A percentile compares a stretch with the other conserved stretches of the same genome.
phyloP scores from a whole-genome alignment of 305 asterid genomes.

The Fraxinus sp. region DNA sequence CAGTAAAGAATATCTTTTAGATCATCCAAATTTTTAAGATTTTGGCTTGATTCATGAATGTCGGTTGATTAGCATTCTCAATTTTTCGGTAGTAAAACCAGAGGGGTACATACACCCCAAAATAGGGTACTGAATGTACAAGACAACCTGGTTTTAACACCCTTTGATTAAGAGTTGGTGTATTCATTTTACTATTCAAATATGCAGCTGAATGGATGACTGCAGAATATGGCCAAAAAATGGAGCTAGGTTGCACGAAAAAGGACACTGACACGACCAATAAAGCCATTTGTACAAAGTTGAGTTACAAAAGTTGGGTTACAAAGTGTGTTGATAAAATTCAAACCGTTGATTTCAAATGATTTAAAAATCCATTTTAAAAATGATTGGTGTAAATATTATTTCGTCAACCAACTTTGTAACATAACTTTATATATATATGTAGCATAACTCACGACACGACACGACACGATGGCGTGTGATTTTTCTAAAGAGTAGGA shows the following conservation, averaged over 20 bases:
- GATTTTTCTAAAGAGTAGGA: not conserved
- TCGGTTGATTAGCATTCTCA: not conserved
- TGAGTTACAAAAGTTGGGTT: too few relatives aligned
- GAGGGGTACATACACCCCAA: not conserved
- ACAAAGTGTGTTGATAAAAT: too few relatives aligned
- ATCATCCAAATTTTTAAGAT: not conserved
- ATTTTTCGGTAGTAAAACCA: not conserved
- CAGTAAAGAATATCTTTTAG: not conserved
- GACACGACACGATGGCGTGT: not conserved
- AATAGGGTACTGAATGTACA: not conserved
- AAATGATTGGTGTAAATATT: too few relatives aligned
- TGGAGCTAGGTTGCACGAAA: not conserved
- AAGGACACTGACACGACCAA: not conserved
- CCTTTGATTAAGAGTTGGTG: not conserved
- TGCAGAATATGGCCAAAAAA: not conserved
- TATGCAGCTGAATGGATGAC: not conserved
- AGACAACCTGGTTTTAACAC: not conserved
- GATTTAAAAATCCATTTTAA: too few relatives aligned
- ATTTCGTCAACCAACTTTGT: too few relatives aligned
- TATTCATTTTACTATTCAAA: not conserved
- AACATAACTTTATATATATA: too few relatives aligned
- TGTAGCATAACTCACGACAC: too few relatives aligned
- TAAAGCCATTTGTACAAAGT: too few relatives aligned
- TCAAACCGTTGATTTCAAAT: too few relatives aligned
- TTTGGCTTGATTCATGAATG: conserved; percentile 16